Base-by-base conservation (phyloP, 371 early-diverging fungal species). In the Phascolomyces articulosus region DNA sequence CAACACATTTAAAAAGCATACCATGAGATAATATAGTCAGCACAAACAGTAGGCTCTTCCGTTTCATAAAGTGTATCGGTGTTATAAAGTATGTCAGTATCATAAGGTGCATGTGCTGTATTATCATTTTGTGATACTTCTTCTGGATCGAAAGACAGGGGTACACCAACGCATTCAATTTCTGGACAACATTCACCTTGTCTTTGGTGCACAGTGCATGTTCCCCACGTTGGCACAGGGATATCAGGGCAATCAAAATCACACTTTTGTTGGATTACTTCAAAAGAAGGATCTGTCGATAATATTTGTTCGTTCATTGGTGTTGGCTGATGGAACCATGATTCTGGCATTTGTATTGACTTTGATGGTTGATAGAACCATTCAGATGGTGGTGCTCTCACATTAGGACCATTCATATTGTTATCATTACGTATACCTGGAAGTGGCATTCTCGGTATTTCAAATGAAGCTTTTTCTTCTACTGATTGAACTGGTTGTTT, bases 21-120 rank as follows among this genome's bases (percentile, higher is more conserved):
- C 64, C 71, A 71, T 34, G 67, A 65, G 18, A 64, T 51, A 23
- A 58, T 66, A 20, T 59, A 48, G n/a, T 63, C 64, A 4, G 60
- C 58, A 40, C 71, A 70, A 2, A 60, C 9, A 20, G 13, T 23
- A 18, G 24, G 10, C 11, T 67, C 49, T 9, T 51, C 58, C 4
- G n/a, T 3, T 15, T 57, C 18, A 57, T 57, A 8, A 15, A 8
- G 4, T 44, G 4, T 44, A 29, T n/a, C 24, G 62, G 40, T 28
- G 1, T 34, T 34, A 2, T 0, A 8, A 15, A 8, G 4, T 44
- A 13, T 44, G 16, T n/a, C 24, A 54, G 40, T 28, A 0, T 34
- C 11, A 2, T 0, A 34, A 34, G 34, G 34, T 34, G 34, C 6
- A 34, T 34, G 34, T 24, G 63, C 4, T 24, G 53, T 59, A 53